These are phyloP conservation scores for Pleomassaria siparia DNA, from an alignment of 2,329 filamentous ascomycete species.

Conservation along the genomic window DNA sequence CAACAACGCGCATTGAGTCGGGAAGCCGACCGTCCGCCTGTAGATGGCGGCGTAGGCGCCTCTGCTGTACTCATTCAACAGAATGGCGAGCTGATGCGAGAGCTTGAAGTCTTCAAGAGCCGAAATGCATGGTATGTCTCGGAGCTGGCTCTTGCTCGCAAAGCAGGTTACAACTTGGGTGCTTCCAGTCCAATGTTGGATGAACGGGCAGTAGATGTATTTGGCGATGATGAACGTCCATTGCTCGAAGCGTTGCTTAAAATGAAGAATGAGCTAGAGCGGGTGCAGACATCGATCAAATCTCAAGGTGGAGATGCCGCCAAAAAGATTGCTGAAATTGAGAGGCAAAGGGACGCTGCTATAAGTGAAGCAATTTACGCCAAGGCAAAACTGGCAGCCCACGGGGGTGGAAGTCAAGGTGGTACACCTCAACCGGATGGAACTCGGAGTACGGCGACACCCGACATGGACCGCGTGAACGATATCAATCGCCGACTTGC, in stretches of 20 bases:
- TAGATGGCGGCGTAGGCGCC: conserved; percentile 60
- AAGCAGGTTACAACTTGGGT: conserved; percentile 80
- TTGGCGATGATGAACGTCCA: conserved; percentile 89
- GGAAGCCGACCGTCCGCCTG: conserved; percentile 50
- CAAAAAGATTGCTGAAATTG: conserved; percentile 87
- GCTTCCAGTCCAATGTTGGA: conserved; percentile 73
- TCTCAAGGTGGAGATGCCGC: conserved; percentile 83
- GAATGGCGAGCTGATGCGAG: conserved; percentile 76
- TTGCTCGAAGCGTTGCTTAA: conserved; percentile 88
- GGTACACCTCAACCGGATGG: conserved; percentile 56
- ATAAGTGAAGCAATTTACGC: conserved; percentile 93
- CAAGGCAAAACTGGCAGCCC: conserved; percentile 86
- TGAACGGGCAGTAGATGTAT: conserved; percentile 72
- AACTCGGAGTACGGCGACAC: conserved; percentile 61
- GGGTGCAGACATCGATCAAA: conserved; percentile 87
- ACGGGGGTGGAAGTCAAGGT: conserved; percentile 66
- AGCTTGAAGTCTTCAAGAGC: conserved; percentile 80
- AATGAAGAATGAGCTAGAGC: conserved; percentile 86
- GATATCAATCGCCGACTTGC: conserved; percentile 84
- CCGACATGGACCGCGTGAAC: conserved; percentile 65
- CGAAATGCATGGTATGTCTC: conserved; percentile 97
- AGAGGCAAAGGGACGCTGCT: conserved; percentile 92
- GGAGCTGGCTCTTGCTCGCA: conserved; percentile 86
- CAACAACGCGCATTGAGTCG: conserved; percentile 33
- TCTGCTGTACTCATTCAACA: conserved; percentile 63